phyloP scores from a whole-genome alignment of 2,329 filamentous ascomycete genomes.

The Penicillium sumatraense region DNA sequence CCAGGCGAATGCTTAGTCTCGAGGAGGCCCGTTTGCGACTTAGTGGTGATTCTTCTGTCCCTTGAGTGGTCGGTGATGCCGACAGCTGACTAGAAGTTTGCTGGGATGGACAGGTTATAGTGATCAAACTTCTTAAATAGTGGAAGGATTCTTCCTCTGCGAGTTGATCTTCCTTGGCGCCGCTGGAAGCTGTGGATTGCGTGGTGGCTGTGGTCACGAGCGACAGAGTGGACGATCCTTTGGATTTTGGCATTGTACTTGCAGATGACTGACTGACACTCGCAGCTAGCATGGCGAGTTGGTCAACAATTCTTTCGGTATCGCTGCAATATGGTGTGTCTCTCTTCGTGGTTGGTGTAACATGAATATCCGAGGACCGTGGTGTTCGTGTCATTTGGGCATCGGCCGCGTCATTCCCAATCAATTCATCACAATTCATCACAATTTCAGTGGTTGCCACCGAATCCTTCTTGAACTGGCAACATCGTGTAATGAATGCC shows the following conservation, averaged over 20 bases:
- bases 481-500: constrained; percentile 8
- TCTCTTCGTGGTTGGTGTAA: neutral
- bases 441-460: neutral
- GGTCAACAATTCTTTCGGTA: constrained; percentile 16
- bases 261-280: constrained; percentile 11
- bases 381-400: neutral
- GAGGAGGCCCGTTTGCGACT: constrained; percentile 23
- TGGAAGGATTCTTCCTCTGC: constrained; percentile 25
- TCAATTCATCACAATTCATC: neutral
- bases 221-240: constrained; percentile 1
- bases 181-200: neutral
- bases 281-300: constrained; percentile 16
- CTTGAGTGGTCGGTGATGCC: neutral
- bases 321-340: constrained; percentile 12
- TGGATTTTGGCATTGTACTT: neutral
- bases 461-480: constrained; percentile 1
- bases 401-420: neutral
- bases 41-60: neutral
- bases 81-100: constrained; percentile 1
- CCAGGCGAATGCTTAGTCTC: constrained; percentile 21
- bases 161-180: neutral
- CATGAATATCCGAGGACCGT: neutral
- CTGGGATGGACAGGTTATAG: constrained; percentile 16
- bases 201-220: constrained; percentile 2
- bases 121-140: constrained; percentile 27